Conservation (phyloP, 768 basidiomycete genomes). For the Psilocybe subaeruginosa region DNA sequence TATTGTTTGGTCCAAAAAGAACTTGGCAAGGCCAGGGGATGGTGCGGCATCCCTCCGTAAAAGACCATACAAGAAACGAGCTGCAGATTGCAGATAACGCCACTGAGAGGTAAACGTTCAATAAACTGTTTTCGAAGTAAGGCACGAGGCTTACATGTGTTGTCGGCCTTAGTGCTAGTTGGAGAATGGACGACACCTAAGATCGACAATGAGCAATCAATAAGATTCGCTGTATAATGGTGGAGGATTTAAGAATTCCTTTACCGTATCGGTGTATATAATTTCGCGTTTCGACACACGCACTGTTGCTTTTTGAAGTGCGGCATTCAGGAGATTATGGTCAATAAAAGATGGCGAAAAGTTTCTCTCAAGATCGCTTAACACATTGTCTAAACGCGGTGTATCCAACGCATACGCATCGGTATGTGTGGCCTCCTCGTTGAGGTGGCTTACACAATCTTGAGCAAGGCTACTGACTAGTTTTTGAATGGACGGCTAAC, state of each 20-base stretch:
- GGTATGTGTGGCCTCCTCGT: slow-evolving; percentile 67
- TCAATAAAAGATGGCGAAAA: slow-evolving; percentile 49
- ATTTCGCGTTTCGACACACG: slow-evolving; percentile 49
- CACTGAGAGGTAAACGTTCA: slow-evolving; percentile 51
- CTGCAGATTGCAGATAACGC: slow-evolving; percentile 79
- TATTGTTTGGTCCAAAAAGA: slow-evolving; percentile 67
- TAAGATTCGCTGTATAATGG: slow-evolving; percentile 2
- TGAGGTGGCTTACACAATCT: slow-evolving; percentile 61
- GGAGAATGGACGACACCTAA: slow-evolving; percentile 64
- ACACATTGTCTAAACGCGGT: slow-evolving; percentile 48
- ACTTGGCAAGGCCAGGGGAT: slow-evolving; percentile 54
- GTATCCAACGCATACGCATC: slow-evolving; percentile 57
- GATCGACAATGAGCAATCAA: slow-evolving; percentile 1
- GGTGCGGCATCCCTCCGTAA: slow-evolving; percentile 65
- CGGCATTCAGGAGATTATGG: slow-evolving; percentile 42
- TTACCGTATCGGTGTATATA: slow-evolving; percentile 54
- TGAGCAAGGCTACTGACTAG: slow-evolving; percentile 63
- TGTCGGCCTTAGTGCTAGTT: slow-evolving; percentile 58
- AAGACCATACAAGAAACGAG: slow-evolving; percentile 60
- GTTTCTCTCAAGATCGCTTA: slow-evolving; percentile 52
- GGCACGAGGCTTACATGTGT: slow-evolving; percentile 64
- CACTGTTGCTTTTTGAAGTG: slow-evolving; percentile 40
- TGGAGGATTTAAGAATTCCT: slow-evolving; percentile 3
- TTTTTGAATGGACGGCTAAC: slow-evolving; percentile 77
- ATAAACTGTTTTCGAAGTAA: neutral